Base-by-base conservation (phyloP, 768 basidiomycete genomes). In the Boletellus ananas region DNA sequence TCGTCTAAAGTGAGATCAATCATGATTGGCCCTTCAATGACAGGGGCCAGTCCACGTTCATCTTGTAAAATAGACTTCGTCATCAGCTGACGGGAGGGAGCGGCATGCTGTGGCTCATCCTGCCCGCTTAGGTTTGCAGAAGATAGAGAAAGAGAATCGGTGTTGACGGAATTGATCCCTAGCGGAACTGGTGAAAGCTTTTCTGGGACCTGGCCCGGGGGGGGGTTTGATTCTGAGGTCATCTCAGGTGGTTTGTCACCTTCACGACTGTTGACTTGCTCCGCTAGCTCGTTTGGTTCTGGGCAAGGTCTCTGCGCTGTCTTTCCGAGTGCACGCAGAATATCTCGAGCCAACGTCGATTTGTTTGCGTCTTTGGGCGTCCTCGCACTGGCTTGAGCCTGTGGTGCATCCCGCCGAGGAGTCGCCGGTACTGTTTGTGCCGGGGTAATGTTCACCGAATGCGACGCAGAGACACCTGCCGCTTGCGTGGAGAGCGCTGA, bases 281-380 rank as follows among this genome's bases (percentile, higher is more conserved):
- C 47, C 29, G 14, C 40, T 14, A 23, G 27, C 21, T 51, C 34
- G 35, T 39, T 38, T 49, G 31, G 16, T 25, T 57, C 63, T n/a
- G 49, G 49, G 29, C 1, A 37, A 27, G 43, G 34, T 27, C 51
- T 46, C 6, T 56, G 54, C 5, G 35, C 23, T 20, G 57, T 52
- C 39, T 53, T 52, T 16, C 76, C 75, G 4, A 85, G 70, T 7
- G 81, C 79, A 38, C 72, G 73, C 18, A 86, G 55, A 39, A 86
- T 69, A 61, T 84, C 81, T 38, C 69, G 74, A 2, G 84, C 83
- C 23, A 86, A 70, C 37, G 70, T 72, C 40, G 65, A 74, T 55
- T 70, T 77, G 58, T 81, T 72, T 6, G 78, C 80, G 25, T 79
- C 65, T 31, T 61, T 63, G 14, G 70, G 70, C 1, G 67, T 64